Evolutionary conservation across 2,329 filamentous ascomycete species (phyloP).

Genomic region (Exophiala viscosa): DNA sequence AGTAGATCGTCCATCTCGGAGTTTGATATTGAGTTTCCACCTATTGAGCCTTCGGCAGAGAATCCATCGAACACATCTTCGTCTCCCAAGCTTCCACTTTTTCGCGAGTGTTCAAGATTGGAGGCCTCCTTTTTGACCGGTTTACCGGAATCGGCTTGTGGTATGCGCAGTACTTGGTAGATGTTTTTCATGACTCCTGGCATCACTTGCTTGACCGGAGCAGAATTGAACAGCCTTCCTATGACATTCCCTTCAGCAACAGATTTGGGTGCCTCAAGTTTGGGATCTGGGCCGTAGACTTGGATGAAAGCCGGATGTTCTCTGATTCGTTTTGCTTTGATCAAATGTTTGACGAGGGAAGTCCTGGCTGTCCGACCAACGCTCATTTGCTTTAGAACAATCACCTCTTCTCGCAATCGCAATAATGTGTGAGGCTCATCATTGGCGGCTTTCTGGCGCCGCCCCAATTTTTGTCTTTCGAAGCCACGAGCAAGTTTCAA

Average conservation of each 20-base stretch:
- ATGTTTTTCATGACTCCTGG: slow-evolving; percentile 44
- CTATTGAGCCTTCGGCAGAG: slow-evolving; percentile 14
- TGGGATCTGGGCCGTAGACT: slow-evolving; percentile 35
- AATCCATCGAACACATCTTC: slow-evolving; percentile 29
- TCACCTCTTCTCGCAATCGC: slow-evolving; percentile 53
- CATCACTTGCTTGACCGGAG: slow-evolving; percentile 54
- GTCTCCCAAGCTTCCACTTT: slow-evolving; percentile 2
- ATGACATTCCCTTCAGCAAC: slow-evolving; percentile 54
- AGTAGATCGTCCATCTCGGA: slow-evolving; percentile 10
- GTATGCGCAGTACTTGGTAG: slow-evolving; percentile 36
- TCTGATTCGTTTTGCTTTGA: slow-evolving; percentile 55
- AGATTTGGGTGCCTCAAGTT: slow-evolving; percentile 40
- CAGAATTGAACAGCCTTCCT: slow-evolving; percentile 58
- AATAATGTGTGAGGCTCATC: slow-evolving; percentile 39
- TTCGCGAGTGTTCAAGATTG: slow-evolving; percentile 18
- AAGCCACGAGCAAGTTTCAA: slow-evolving; percentile 59
- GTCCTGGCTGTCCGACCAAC: slow-evolving; percentile 48
- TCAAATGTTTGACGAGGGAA: slow-evolving; percentile 55
- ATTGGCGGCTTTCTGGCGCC: slow-evolving; percentile 54
- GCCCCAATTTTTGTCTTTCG: slow-evolving; percentile 61
- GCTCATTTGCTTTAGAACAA: slow-evolving; percentile 56
- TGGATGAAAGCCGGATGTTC: slow-evolving; percentile 48
- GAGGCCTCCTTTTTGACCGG: slow-evolving; percentile 13
- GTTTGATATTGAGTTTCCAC: not conserved
- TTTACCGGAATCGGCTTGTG: not conserved